phyloP scores from a whole-genome alignment of 495 filamentous ascomycete species.

The Xylaria scruposa region DNA sequence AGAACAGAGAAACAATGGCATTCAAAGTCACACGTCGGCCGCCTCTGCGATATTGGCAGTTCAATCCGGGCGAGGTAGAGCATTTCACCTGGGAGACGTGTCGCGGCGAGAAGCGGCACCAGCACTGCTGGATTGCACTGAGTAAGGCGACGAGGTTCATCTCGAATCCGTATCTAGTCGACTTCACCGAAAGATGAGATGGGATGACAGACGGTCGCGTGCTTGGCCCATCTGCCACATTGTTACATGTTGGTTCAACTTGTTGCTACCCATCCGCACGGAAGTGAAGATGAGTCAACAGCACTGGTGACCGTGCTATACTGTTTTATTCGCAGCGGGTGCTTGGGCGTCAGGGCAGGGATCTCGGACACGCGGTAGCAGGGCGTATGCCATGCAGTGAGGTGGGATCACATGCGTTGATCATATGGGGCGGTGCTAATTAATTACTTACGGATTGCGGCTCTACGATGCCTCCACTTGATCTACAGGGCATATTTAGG shows the following conservation, averaged over 20 bases:
- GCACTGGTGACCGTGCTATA: neutral
- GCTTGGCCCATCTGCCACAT: slow-evolving; percentile 3
- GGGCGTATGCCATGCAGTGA: slow-evolving; percentile 20
- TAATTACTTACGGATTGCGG: neutral
- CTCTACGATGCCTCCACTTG: slow-evolving; percentile 1
- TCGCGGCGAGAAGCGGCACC: slow-evolving; percentile 27
- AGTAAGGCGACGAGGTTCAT: slow-evolving; percentile 29
- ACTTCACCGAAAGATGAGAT: slow-evolving; percentile 29
- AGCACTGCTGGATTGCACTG: slow-evolving; percentile 35
- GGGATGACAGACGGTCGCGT: neutral
- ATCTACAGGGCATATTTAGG: slow-evolving; percentile 11
- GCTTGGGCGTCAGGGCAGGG: slow-evolving; percentile 15
- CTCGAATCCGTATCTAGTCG: slow-evolving; percentile 37
- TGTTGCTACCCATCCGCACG: neutral
- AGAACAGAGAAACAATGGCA: slow-evolving; percentile 8
- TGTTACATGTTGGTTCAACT: neutral
- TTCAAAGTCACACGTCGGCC: slow-evolving; percentile 36
- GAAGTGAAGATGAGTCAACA: slow-evolving; percentile 18
- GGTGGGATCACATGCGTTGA: slow-evolving; percentile 21
- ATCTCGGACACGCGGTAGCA: slow-evolving; percentile 6
- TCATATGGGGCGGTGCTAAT: slow-evolving; percentile 12
- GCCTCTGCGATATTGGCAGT: slow-evolving; percentile 41
- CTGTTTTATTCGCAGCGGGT: slow-evolving; percentile 10
- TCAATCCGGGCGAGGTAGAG: slow-evolving; percentile 39
- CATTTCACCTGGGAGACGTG: slow-evolving; percentile 39